Percentiles rank a stretch among this genome's conserved stretches.
phyloP scores from a whole-genome alignment of 495 filamentous ascomycete genomes.

The Penicillium riverlandense region DNA sequence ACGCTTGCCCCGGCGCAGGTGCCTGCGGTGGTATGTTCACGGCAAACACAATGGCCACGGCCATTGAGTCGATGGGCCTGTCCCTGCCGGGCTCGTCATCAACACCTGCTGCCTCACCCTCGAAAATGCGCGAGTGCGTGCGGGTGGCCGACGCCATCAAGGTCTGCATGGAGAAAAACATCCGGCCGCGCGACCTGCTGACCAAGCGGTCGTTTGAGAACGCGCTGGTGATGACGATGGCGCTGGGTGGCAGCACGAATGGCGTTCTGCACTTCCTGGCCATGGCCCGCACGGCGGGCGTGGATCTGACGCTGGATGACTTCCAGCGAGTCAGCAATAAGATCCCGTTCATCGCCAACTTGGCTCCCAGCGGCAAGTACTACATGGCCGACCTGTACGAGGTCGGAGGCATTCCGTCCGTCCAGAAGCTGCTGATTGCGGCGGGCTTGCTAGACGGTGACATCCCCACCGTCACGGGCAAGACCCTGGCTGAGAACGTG shows the following conservation, averaged over 20 bases:
- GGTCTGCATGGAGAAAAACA: conserved; percentile 79
- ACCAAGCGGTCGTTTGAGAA: conserved; percentile 88
- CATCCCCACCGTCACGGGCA: conserved; percentile 88
- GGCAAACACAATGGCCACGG: conserved; percentile 95
- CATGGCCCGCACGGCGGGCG: conserved; percentile 85
- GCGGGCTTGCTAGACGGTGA: conserved; percentile 74
- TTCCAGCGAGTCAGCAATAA: conserved; percentile 81
- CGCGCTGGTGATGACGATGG: conserved; percentile 88
- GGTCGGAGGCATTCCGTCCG: conserved; percentile 82
- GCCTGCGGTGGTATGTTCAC: conserved; percentile 99
- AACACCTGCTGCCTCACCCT: conserved; percentile 77
- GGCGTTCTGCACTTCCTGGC: conserved; percentile 91
- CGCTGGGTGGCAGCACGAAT: conserved; percentile 85
- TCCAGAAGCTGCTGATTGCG: conserved; percentile 86
- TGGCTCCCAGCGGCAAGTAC: conserved; percentile 81
- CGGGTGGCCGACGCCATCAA: conserved; percentile 83
- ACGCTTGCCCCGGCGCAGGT: conserved; percentile 85
- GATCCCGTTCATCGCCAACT: conserved; percentile 88
- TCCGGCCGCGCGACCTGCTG: conserved; percentile 75
- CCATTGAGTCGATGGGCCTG: conserved; percentile 93
- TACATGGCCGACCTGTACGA: conserved; percentile 95
- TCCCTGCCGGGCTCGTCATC: conserved; percentile 85
- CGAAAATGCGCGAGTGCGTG: conserved; percentile 87
- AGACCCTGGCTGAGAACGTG: conserved; percentile 84
- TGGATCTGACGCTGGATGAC: conserved; percentile 79